Conservation (phyloP, 164 flowering plant genomes). For the Santalum album region DNA sequence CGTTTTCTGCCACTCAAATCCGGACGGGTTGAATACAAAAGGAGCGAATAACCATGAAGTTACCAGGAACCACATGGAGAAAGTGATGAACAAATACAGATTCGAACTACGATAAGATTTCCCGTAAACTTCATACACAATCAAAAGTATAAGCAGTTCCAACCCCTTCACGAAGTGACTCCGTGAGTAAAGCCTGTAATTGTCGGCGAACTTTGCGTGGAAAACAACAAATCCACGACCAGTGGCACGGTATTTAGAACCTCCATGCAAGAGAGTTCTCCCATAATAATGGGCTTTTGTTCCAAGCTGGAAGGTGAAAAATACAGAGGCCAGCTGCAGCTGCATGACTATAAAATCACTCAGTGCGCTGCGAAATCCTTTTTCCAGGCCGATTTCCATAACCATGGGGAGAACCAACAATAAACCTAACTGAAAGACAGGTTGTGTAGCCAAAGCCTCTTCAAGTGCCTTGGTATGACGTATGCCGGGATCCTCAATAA, state of each 20-base stretch:
- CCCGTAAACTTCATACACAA: constrained; percentile 74
- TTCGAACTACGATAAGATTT: constrained; percentile 62
- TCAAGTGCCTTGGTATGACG: constrained; percentile 65
- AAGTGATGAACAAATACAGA: constrained; percentile 66
- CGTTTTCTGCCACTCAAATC: constrained; percentile 98
- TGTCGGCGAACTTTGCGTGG: constrained; percentile 88
- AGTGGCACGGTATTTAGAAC: constrained; percentile 87
- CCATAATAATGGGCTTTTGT: constrained; percentile 94
- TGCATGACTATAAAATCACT: constrained; percentile 91
- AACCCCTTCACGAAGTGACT: constrained; percentile 96
- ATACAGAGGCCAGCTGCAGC: constrained; percentile 92
- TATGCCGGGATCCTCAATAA: constrained; percentile 45
- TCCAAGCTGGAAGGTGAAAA: constrained; percentile 96
- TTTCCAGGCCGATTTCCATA: constrained; percentile 92
- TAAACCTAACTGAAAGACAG: constrained; percentile 81
- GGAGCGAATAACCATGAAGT: constrained; percentile 97
- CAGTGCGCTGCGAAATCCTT: constrained; percentile 87
- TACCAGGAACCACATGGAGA: constrained; percentile 97
- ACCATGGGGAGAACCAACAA: constrained; percentile 89
- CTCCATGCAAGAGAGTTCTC: constrained; percentile 94
- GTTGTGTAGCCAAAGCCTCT: constrained; percentile 75
- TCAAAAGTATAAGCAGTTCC: constrained; percentile 62
- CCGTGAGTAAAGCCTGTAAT: constrained; percentile 84
- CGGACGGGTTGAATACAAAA: constrained; percentile 91
- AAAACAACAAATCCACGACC: constrained; percentile 96